phyloP scores from a whole-genome alignment of 2,329 filamentous ascomycete species.

The Fusarium keratoplasticum region DNA sequence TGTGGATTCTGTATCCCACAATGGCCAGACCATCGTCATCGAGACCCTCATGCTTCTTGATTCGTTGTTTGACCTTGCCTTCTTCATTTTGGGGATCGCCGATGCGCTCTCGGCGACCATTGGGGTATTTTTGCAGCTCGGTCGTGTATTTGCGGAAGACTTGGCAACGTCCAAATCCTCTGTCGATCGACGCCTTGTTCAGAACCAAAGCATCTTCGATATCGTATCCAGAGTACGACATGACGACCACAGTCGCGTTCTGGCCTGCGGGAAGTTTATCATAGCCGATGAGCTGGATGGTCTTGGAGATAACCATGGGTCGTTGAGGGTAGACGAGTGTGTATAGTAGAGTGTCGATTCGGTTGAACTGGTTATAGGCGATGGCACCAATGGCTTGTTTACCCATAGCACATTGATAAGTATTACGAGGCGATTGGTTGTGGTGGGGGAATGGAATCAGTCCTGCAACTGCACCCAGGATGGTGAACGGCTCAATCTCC shows the following conservation, averaged over 20 bases:
- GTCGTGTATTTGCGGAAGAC: conserved; percentile 96
- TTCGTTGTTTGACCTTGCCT: conserved; percentile 69
- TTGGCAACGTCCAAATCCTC: conserved; percentile 95
- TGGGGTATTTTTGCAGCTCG: conserved; percentile 88
- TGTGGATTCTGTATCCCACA: conserved; percentile 82
- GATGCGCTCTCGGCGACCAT: conserved; percentile 77
- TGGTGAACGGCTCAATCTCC: conserved; percentile 97
- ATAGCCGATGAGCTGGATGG: conserved; percentile 96
- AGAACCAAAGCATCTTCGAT: conserved; percentile 97
- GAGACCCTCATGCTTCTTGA: conserved; percentile 77
- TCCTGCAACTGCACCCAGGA: conserved; percentile 93
- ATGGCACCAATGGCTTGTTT: conserved; percentile 99
- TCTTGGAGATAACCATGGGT: conserved; percentile 96
- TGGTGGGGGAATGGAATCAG: conserved; percentile 98
- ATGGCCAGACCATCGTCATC: conserved; percentile 90
- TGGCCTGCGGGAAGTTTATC: conserved; percentile 97
- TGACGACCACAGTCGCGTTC: conserved; percentile 97
- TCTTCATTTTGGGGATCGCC: conserved; percentile 69
- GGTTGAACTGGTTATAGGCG: conserved; percentile 96
- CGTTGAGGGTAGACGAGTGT: conserved; percentile 98
- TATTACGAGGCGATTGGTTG: conserved; percentile 98
- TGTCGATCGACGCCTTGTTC: conserved; percentile 95
- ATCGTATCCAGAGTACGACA: conserved; percentile 99
- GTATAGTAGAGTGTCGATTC: conserved; percentile 95
- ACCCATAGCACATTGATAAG: conserved; percentile 99